Percentiles rank a stretch among this genome's conserved stretches.
These are phyloP conservation scores for Massariosphaeria phaeospora DNA, from an alignment of 495 filamentous ascomycete species.

Conservation along the genomic window DNA sequence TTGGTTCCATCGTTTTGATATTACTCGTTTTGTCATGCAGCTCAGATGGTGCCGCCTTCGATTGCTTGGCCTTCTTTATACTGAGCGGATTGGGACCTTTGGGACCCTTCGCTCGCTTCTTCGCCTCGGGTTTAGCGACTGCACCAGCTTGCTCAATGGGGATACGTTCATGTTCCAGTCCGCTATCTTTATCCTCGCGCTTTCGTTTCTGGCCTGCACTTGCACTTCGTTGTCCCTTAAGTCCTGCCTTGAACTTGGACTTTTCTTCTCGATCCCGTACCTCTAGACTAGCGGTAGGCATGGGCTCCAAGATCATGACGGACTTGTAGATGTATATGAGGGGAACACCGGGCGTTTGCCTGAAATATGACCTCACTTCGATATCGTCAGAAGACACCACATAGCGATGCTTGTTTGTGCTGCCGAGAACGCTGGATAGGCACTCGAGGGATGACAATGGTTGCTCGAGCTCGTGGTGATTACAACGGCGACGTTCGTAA, in stretches of 20 bases:
- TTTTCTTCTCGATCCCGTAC: slow-evolving; percentile 64
- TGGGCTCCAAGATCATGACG: slow-evolving; percentile 87
- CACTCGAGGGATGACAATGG: slow-evolving; percentile 75
- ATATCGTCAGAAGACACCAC: slow-evolving; percentile 73
- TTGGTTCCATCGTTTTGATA: background rate
- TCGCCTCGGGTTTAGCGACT: slow-evolving; percentile 47
- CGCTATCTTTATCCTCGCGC: slow-evolving; percentile 46
- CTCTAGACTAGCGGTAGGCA: slow-evolving; percentile 60
- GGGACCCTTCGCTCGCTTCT: slow-evolving; percentile 59
- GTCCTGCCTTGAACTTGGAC: slow-evolving; percentile 67
- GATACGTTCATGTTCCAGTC: slow-evolving; percentile 26
- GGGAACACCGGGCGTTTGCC: slow-evolving; percentile 67
- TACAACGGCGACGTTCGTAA: slow-evolving; percentile 82
- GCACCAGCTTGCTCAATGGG: slow-evolving; percentile 29
- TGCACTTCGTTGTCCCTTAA: slow-evolving; percentile 48
- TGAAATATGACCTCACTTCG: slow-evolving; percentile 51
- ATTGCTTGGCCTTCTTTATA: slow-evolving; percentile 73
- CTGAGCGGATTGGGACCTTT: slow-evolving; percentile 89
- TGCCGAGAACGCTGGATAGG: slow-evolving; percentile 63
- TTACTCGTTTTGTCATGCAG: background rate
- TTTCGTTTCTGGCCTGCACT: slow-evolving; percentile 43
- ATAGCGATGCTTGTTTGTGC: slow-evolving; percentile 84
- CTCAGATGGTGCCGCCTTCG: background rate
- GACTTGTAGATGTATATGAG: slow-evolving; percentile 73
- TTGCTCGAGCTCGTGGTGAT: slow-evolving; percentile 74